A percentile compares a stretch with the other conserved stretches of the same genome.
These are phyloP conservation scores for Mortierella sp. DNA, from an alignment of 371 early-diverging fungal species.

Conservation along the genomic window DNA sequence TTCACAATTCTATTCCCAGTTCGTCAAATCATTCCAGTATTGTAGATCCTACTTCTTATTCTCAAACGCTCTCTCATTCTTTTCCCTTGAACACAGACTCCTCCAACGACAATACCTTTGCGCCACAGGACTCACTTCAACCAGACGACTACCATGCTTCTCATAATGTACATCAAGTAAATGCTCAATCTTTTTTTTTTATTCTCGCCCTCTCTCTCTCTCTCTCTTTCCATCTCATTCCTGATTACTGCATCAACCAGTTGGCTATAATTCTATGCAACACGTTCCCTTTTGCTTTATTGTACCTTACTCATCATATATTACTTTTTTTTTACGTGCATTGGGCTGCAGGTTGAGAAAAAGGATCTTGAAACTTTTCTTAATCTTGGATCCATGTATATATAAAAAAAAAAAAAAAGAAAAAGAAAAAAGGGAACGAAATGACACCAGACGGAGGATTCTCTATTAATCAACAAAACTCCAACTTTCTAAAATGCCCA, in stretches of 20 bases:
- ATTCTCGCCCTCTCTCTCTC: not conserved
- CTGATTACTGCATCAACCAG: slow-evolving; percentile 2
- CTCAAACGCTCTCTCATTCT: not conserved
- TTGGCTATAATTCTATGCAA: no score
- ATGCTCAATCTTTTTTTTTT: not conserved
- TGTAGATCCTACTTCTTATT: not conserved
- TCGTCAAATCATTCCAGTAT: not conserved
- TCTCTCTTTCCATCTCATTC: not conserved
- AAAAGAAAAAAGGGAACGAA: no score
- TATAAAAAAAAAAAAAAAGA: no score
- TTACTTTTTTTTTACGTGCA: no score
- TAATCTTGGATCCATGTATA: no score
- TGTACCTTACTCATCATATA: no score
- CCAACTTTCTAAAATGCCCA: no score
- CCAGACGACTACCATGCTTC: slow-evolving; percentile 9
- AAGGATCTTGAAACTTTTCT: no score
- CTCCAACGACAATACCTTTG: not conserved
- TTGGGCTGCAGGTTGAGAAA: no score
- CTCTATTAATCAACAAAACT: no score
- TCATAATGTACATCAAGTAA: slow-evolving; percentile 16
- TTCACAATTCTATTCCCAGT: not conserved
- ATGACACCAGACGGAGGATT: no score
- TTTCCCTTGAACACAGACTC: slow-evolving; percentile 2
- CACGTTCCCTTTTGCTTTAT: slow-evolving; percentile 1
- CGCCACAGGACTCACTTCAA: slow-evolving; percentile 9